Base-by-base conservation (phyloP, 768 basidiomycete species). In the Termitomyces sp. region DNA sequence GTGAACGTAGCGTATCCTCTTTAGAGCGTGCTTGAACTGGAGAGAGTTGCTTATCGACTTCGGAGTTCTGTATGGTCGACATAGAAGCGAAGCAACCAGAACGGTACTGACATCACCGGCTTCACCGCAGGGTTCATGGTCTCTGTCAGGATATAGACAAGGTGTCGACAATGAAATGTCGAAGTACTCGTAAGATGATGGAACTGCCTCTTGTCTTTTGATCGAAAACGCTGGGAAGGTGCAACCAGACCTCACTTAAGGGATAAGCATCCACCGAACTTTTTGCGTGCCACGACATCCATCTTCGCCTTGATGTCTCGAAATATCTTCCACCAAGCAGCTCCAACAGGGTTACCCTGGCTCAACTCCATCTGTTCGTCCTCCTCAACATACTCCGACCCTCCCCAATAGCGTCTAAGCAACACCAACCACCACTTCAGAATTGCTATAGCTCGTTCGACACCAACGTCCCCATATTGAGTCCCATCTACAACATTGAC, bases 361-460 rank as follows among this genome's bases (percentile, higher is more conserved):
- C 73, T 70, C 61, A 62, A 35, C 30, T 63, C 63, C 60, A 70
- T 69, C 67, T 66, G 61, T 50, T 70, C 71, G 44, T 75, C 71
- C 26, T 70, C 71, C 44, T 75, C 77, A 35, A 72, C 69, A 57
- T 72, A 64, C 70, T 90, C 87, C 56, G 81, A 81, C 4, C 75
- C 71, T 12, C 77, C 81, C 81, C 88, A 93, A 66, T 82, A 71
- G 61, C 86, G 74, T 64, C 87, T 75, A 64, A 93, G 69, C 30
- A 95, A 68, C 35, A 88, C 78, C 62, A 85, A 71, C 94, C 93
- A 95, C 90, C 89, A 95, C 66, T 82, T 86, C 78, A 92, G 77
- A 18, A 91, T 82, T 28, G 82, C 82, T 13, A 89, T 71, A 55
- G 85, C 88, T 61, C 82, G 82, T 72, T 88, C 87, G 43, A 93